Conservation (phyloP, 208 protist species). For the Crithidia brevicula region DNA sequence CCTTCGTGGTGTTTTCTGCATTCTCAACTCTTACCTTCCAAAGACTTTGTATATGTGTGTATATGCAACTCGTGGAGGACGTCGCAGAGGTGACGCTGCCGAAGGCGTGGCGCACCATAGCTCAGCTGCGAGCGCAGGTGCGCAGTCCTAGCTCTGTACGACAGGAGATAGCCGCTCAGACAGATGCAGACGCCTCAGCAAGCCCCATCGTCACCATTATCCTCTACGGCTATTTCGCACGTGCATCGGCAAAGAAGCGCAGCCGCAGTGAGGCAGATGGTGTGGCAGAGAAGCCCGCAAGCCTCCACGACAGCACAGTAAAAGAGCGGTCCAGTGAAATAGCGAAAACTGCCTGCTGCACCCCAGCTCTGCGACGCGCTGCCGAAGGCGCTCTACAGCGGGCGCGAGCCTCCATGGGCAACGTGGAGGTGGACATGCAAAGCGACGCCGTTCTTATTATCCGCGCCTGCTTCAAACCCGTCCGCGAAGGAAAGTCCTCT, state of each 20-base stretch:
- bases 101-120: constrained; percentile 17
- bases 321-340: background rate
- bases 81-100: background rate
- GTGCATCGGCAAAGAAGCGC: background rate
- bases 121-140: constrained; percentile 16
- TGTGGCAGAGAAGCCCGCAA: background rate
- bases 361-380: background rate
- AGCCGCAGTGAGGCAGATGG: background rate
- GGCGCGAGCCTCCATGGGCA: constrained; percentile 6
- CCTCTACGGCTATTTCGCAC: constrained; percentile 8
- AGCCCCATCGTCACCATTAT: background rate
- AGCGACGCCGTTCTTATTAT: background rate
- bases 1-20: no score
- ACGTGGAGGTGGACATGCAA: background rate
- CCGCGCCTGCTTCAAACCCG: background rate
- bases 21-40: background rate
- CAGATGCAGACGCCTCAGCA: background rate
- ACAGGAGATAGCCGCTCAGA: background rate
- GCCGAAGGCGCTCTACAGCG: background rate
- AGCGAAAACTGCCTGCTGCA: background rate
- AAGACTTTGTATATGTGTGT: background rate
- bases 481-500: background rate
- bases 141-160: constrained; percentile 1
- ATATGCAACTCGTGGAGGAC: background rate
- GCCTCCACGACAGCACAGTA: background rate